phyloP scores from a whole-genome alignment of 352 stramenopile species.

The Globisporangium viniferum region DNA sequence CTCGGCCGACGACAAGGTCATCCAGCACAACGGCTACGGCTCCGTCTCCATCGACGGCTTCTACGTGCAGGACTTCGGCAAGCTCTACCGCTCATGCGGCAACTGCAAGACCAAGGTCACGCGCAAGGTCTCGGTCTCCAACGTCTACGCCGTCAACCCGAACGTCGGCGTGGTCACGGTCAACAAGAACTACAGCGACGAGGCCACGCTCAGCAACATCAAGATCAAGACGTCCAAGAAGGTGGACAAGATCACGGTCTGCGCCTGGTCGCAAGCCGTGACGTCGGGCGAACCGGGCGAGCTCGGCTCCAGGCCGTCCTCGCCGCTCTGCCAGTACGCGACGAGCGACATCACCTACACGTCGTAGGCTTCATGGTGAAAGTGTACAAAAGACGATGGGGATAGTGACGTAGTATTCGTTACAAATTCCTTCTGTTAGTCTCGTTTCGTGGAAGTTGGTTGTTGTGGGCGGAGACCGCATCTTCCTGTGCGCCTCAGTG shows the following conservation, averaged over 20 bases:
- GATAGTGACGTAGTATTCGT: too few relatives aligned
- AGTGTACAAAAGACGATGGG: too few relatives aligned
- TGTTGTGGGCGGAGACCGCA: too few relatives aligned
- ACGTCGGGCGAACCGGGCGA: not conserved
- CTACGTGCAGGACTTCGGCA: constrained; percentile 28
- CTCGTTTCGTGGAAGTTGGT: too few relatives aligned
- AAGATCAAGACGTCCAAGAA: constrained; percentile 14
- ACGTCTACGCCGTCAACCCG: constrained; percentile 23
- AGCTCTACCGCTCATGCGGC: constrained; percentile 30
- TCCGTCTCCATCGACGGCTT: constrained; percentile 25
- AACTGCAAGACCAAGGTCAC: constrained; percentile 19
- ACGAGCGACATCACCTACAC: too few relatives aligned
- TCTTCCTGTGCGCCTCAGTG: too few relatives aligned
- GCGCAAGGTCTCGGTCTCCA: constrained; percentile 21
- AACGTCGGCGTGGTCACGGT: constrained; percentile 20
- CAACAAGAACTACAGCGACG: constrained; percentile 24
- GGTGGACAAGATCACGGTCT: not conserved
- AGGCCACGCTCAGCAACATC: constrained; percentile 25
- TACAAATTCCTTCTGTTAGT: too few relatives aligned
- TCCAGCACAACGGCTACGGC: constrained; percentile 29
- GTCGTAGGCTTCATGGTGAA: too few relatives aligned
- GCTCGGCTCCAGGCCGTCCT: too few relatives aligned
- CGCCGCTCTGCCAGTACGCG: too few relatives aligned
- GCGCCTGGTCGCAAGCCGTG: not conserved
- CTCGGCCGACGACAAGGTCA: constrained; percentile 29